These are phyloP conservation scores for Phytopythium vexans DNA, from an alignment of 352 stramenopile genomes.

Conservation along the genomic window DNA sequence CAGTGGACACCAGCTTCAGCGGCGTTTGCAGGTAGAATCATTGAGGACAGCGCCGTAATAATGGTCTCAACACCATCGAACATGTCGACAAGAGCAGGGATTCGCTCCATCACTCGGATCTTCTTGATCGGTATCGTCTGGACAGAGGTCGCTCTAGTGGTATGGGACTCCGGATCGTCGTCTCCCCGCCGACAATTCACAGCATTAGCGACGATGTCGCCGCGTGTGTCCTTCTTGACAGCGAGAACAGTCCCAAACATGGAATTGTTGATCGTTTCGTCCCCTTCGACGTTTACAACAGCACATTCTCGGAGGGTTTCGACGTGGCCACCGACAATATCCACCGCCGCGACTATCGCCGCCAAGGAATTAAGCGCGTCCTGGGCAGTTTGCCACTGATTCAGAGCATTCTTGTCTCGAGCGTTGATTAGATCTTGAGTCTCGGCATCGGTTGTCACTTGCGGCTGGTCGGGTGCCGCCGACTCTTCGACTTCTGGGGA, in stretches of 20 bases:
- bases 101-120: slow-evolving; percentile 60
- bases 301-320: slow-evolving; percentile 70
- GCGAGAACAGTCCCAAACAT: slow-evolving; percentile 21
- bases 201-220: slow-evolving; percentile 31
- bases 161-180: not conserved
- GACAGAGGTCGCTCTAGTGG: not conserved
- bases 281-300: slow-evolving; percentile 46
- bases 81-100: slow-evolving; percentile 77
- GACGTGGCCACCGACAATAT: slow-evolving; percentile 69
- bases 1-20: slow-evolving; percentile 27
- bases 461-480: slow-evolving; percentile 10
- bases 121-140: slow-evolving; percentile 43
- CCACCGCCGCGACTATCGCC: slow-evolving; percentile 57
- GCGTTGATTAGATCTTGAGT: slow-evolving; percentile 11
- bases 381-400: slow-evolving; percentile 75
- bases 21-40: slow-evolving; percentile 30
- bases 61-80: slow-evolving; percentile 66
- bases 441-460: slow-evolving; percentile 9
- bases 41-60: slow-evolving; percentile 44
- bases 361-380: slow-evolving; percentile 58
- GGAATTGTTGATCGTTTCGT: slow-evolving; percentile 21
- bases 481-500: slow-evolving; percentile 63
- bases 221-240: slow-evolving; percentile 37
- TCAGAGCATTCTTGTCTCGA: slow-evolving; percentile 66
- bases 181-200: slow-evolving; percentile 6